A percentile compares a stretch with the other conserved stretches of the same genome.
phyloP scores from a whole-genome alignment of 1,284 basidiomycete species.

The Cryptococcus floricola region DNA sequence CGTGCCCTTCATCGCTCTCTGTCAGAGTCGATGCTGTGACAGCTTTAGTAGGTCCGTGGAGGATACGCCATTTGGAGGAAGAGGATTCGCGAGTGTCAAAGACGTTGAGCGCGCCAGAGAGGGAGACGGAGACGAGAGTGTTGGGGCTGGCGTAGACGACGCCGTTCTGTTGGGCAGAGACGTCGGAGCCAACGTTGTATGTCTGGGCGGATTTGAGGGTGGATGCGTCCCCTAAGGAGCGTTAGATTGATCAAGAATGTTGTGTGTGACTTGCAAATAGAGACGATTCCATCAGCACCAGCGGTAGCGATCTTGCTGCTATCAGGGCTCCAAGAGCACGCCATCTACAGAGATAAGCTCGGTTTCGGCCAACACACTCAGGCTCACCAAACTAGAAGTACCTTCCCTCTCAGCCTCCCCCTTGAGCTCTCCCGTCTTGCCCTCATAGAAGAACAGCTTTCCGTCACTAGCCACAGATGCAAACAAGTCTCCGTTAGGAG shows the following conservation, averaged over 20 bases:
- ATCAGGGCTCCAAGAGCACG: constrained; percentile 70
- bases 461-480: constrained; percentile 87
- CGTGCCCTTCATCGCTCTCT: constrained; percentile 11
- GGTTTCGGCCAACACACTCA: background rate
- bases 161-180: constrained; percentile 78
- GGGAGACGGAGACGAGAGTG: constrained; percentile 76
- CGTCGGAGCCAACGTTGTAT: constrained; percentile 67
- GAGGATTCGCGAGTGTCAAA: constrained; percentile 71
- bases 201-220: constrained; percentile 62
- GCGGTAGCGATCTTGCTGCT: constrained; percentile 72
- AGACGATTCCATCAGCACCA: constrained; percentile 82
- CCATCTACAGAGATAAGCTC: constrained; percentile 57
- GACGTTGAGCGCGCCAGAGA: constrained; percentile 77
- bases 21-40: constrained; percentile 62
- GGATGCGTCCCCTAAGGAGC: constrained; percentile 68
- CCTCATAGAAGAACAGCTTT: constrained; percentile 87
- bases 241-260: background rate
- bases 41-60: constrained; percentile 72
- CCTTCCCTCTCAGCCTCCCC: constrained; percentile 60
- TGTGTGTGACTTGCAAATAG: constrained; percentile 63
- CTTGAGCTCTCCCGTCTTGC: constrained; percentile 76
- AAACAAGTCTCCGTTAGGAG: constrained; percentile 76
- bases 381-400: constrained; percentile 64
- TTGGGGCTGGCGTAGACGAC: constrained; percentile 72
- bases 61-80: constrained; percentile 56